These are phyloP conservation scores for Scolecobasidium constrictum DNA, from an alignment of 2,329 filamentous ascomycete species.

Conservation along the genomic window DNA sequence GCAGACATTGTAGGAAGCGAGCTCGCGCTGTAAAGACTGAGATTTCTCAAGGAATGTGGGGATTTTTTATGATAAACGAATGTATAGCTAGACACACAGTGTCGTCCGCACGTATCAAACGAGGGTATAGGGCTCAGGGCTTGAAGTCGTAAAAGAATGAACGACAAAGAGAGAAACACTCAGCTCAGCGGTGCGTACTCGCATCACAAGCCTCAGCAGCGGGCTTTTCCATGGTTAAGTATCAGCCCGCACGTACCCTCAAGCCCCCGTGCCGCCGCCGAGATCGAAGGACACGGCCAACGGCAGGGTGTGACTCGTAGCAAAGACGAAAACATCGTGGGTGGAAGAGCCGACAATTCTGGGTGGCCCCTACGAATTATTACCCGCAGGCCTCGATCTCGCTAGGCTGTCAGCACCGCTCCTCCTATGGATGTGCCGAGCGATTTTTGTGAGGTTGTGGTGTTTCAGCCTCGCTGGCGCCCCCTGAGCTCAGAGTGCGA, in stretches of 20 bases:
- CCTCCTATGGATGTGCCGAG: too few species aligned
- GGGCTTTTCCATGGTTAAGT: background rate
- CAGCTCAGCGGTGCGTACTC: background rate
- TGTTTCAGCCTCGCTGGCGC: background rate
- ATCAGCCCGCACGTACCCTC: too few species aligned
- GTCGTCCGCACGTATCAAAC: background rate
- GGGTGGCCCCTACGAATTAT: too few species aligned
- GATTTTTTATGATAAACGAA: constrained; percentile 1
- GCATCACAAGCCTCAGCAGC: background rate
- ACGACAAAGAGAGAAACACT: background rate
- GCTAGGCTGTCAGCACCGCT: too few species aligned
- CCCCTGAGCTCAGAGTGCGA: too few species aligned
- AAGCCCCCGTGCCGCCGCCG: too few species aligned
- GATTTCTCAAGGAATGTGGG: background rate
- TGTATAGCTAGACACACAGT: background rate
- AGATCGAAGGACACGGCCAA: too few species aligned
- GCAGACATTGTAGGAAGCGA: background rate
- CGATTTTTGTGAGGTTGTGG: too few species aligned
- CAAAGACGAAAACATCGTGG: too few species aligned
- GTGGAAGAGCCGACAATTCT: too few species aligned
- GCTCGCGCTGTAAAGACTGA: background rate
- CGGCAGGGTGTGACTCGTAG: too few species aligned
- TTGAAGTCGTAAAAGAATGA: background rate
- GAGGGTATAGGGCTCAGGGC: background rate
- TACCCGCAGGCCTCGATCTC: too few species aligned